phyloP scores from a whole-genome alignment of 305 asterid genomes.

The Fraxinus baroniana region DNA sequence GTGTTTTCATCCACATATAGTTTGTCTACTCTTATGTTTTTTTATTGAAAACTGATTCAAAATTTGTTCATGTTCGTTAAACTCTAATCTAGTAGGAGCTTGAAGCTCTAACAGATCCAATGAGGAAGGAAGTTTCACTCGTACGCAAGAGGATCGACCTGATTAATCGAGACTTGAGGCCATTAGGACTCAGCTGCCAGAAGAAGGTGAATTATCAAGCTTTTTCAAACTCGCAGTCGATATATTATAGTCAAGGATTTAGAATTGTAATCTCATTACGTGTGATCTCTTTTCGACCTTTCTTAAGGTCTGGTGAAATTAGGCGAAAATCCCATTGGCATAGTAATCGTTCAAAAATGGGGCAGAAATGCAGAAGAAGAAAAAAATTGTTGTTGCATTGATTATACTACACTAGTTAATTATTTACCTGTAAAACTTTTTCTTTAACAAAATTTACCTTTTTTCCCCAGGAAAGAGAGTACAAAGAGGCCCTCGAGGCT shows the following conservation, averaged over 20 bases:
- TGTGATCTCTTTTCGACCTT: no score
- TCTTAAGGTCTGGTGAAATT: no score
- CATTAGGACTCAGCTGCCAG: constrained; percentile 55
- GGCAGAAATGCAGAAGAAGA: no score
- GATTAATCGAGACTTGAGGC: constrained; percentile 54
- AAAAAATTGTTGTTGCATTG: no score
- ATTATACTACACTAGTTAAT: no score
- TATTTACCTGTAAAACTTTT: no score
- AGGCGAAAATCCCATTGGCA: no score
- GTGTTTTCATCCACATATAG: not conserved
- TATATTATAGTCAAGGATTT: not conserved
- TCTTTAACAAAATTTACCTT: not conserved
- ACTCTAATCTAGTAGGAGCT: constrained; percentile 54
- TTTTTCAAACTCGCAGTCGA: not conserved
- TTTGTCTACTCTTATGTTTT: not conserved
- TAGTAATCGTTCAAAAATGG: no score
- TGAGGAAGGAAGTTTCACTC: constrained; percentile 62
- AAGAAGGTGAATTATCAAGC: constrained; percentile 52
- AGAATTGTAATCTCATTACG: no score
- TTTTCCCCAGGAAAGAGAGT: constrained; percentile 61
- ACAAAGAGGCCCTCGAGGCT: constrained; percentile 62
- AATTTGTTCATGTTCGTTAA: not conserved
- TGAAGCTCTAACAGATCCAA: constrained; percentile 78
- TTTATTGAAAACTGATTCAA: not conserved
- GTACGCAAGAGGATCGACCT: constrained; percentile 64